A percentile compares a stretch with the other conserved stretches of the same genome.
Evolutionary conservation across 441 rosid species (phyloP).

Genomic region (Melastoma candidum): DNA sequence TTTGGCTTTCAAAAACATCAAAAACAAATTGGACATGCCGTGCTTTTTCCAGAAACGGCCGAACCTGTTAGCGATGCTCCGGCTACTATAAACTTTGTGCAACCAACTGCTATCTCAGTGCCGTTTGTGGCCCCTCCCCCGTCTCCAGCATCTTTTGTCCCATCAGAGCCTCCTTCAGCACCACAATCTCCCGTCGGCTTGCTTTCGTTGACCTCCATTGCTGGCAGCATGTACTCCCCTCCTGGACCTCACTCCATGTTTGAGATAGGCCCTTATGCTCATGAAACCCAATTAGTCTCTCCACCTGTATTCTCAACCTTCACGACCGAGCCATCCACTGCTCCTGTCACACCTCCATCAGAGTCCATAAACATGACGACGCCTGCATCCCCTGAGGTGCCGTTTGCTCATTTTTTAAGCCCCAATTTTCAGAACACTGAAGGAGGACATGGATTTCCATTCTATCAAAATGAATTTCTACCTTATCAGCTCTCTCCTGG

Average conservation of each 20-base stretch:
- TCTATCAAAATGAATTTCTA: conserved; percentile 61
- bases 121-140: conserved; percentile 98
- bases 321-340: conserved; percentile 91
- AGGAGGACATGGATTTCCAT: conserved; percentile 32
- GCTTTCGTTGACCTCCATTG: conserved; percentile 46
- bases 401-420: conserved; percentile 77
- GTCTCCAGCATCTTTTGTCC: conserved; percentile 89
- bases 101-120: conserved; percentile 30
- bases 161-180: conserved; percentile 84
- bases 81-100: conserved; percentile 29
- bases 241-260: conserved; percentile 70
- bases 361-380: conserved; percentile 74
- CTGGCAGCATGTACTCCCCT: conserved; percentile 65
- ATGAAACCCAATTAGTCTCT: conserved; percentile 83
- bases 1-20: conserved; percentile 51
- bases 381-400: conserved; percentile 95
- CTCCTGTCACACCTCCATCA: conserved; percentile 85
- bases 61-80: conserved; percentile 24
- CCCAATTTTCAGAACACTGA: conserved; percentile 31
- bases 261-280: conserved; percentile 91
- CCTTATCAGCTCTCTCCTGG: conserved; percentile 87
- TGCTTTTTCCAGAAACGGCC: conserved; percentile 46
- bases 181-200: conserved; percentile 70
- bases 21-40: conserved; percentile 65
- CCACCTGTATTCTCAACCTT: conserved; percentile 90